phyloP scores from a whole-genome alignment of 1,139 yeast species.

The Blastobotrys buckinghamii region DNA sequence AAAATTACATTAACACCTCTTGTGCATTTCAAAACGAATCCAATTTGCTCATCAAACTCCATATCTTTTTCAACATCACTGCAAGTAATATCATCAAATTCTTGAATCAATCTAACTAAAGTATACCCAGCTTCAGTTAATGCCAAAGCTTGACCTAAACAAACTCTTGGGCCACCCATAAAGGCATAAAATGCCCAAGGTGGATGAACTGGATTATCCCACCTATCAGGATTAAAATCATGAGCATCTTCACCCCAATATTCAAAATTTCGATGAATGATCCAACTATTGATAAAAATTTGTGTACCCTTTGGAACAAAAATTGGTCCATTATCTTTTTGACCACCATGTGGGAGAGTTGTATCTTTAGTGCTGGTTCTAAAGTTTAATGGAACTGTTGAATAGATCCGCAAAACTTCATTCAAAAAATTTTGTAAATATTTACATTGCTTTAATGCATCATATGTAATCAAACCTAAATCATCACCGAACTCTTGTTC shows the following conservation, averaged over 20 bases:
- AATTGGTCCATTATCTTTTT: conserved; percentile 39
- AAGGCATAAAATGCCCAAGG: conserved; percentile 50
- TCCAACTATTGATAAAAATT: conserved; percentile 40
- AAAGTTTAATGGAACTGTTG: conserved; percentile 50
- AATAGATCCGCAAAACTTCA: conserved; percentile 48
- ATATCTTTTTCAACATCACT: background rate
- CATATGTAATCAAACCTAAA: conserved; percentile 25
- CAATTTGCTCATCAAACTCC: conserved; percentile 1
- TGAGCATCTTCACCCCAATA: conserved; percentile 44
- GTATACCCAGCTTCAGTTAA: conserved; percentile 44
- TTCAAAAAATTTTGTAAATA: conserved; percentile 44
- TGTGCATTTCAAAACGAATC: conserved; percentile 1
- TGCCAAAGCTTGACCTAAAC: conserved; percentile 55
- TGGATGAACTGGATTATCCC: conserved; percentile 28
- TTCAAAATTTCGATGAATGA: conserved; percentile 40
- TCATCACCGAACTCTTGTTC: conserved; percentile 26
- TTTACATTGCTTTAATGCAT: conserved; percentile 44
- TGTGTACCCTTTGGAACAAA: conserved; percentile 43
- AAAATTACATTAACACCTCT: conserved; percentile 4
- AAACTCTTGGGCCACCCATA: conserved; percentile 57
- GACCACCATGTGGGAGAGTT: conserved; percentile 31
- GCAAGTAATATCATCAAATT: conserved; percentile 19
- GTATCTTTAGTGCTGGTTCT: conserved; percentile 41
- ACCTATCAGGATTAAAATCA: conserved; percentile 46
- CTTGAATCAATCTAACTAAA: conserved; percentile 40